Conservation (phyloP, 495 filamentous ascomycete genomes). For the Sordaria brevicollis region DNA sequence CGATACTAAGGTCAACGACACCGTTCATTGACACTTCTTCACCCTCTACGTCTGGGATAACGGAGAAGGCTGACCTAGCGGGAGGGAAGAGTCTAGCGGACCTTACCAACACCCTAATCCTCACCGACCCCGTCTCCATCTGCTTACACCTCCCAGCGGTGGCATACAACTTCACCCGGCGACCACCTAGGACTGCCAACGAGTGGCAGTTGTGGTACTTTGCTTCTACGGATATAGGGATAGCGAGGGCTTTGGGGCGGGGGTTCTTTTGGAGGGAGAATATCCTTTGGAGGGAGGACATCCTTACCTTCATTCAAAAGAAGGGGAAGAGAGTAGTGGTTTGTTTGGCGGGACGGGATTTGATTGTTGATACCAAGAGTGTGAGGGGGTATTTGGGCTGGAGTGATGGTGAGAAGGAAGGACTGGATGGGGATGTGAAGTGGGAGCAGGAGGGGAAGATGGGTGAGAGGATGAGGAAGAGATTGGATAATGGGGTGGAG, state of each 20-base stretch:
- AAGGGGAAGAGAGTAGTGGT: conserved; percentile 40
- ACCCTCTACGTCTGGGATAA: background rate
- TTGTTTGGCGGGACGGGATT: conserved; percentile 46
- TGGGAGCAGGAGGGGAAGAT: conserved; percentile 1
- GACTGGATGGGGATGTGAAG: background rate
- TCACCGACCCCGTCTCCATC: conserved; percentile 58
- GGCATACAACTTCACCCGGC: conserved; percentile 58
- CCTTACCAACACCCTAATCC: conserved; percentile 37
- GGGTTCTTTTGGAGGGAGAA: conserved; percentile 62
- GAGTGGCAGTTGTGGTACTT: conserved; percentile 61
- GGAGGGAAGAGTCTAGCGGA: conserved; percentile 14
- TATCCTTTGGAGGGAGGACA: conserved; percentile 56
- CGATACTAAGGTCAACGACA: conserved; percentile 40
- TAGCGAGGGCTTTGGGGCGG: conserved; percentile 46
- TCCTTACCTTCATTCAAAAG: conserved; percentile 12
- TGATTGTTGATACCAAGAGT: conserved; percentile 51
- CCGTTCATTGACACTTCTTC: background rate
- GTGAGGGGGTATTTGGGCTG: conserved; percentile 47
- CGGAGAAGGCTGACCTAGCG: background rate
- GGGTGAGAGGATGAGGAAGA: background rate
- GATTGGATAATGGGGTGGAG: too few relatives aligned
- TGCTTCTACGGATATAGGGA: conserved; percentile 52
- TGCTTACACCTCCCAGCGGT: conserved; percentile 57
- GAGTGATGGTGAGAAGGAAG: conserved; percentile 8
- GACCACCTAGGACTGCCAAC: conserved; percentile 44